Conservation (phyloP, 2,329 filamentous ascomycete species). For the Trichoderma endophyticum region DNA sequence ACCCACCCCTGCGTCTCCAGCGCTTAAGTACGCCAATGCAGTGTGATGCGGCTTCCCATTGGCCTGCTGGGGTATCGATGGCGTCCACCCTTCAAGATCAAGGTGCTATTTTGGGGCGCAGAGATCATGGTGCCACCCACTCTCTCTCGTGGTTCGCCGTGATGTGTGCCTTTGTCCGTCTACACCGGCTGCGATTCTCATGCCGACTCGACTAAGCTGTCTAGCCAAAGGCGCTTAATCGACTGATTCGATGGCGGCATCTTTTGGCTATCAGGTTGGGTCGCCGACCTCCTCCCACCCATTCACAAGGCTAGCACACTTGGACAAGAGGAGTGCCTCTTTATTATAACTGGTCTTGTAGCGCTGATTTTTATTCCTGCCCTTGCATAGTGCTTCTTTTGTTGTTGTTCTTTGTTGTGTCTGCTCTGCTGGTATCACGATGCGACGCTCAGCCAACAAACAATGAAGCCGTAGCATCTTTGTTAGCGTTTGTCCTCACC, state of each 20-base stretch:
- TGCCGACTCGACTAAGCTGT: conserved; percentile 12
- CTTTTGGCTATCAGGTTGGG: not conserved
- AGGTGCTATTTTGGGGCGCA: conserved; percentile 15
- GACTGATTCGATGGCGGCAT: conserved; percentile 16
- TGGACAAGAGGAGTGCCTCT: not conserved
- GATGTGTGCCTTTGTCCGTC: conserved; percentile 1
- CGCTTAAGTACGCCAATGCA: conserved; percentile 18
- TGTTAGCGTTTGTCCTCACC: conserved; percentile 1
- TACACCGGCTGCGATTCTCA: not conserved
- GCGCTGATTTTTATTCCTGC: conserved; percentile 4
- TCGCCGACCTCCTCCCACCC: conserved; percentile 5
- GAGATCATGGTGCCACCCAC: not conserved
- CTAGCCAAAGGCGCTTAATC: conserved; percentile 19
- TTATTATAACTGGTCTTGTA: conserved; percentile 17
- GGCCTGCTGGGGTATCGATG: not conserved
- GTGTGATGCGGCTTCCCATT: conserved; percentile 17
- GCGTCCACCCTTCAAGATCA: conserved; percentile 1
- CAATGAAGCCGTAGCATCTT: conserved; percentile 30
- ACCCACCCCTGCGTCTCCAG: conserved; percentile 14
- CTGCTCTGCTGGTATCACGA: conserved; percentile 17
- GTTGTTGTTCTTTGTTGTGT: conserved; percentile 10
- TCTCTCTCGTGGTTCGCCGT: not conserved
- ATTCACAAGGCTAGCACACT: conserved; percentile 1
- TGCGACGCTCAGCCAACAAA: conserved; percentile 19
- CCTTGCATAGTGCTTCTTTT: not conserved